Evolutionary conservation across 306 rosid species (phyloP).

Genomic region (Prunus armeniaca): DNA sequence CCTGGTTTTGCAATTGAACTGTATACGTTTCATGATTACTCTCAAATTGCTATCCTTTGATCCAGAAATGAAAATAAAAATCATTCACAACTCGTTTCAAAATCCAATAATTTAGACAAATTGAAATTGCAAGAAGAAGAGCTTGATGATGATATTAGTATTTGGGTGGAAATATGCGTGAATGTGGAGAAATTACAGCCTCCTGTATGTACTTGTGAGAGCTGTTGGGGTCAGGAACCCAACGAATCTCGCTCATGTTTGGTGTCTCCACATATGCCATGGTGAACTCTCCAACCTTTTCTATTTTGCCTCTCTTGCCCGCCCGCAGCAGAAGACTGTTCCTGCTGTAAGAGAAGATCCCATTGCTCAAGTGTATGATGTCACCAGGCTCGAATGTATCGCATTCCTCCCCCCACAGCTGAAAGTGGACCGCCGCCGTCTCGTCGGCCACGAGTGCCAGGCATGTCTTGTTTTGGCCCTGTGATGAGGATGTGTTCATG

Average conservation of each 20-base stretch:
- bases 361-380: constrained; percentile 38
- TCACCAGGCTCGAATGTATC: constrained; percentile 48
- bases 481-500: constrained; percentile 15
- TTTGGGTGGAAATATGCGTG: constrained; percentile 56
- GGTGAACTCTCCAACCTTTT: constrained; percentile 66
- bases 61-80: no score
- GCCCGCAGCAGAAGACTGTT: constrained; percentile 56
- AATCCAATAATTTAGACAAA: no score
- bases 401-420: constrained; percentile 83
- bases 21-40: no score
- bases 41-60: no score
- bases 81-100: no score
- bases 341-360: constrained; percentile 64
- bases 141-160: neutral
- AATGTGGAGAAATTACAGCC: constrained; percentile 45
- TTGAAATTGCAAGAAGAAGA: neutral
- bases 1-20: no score
- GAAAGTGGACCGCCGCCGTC: constrained; percentile 72
- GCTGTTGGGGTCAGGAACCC: constrained; percentile 52
- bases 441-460: constrained; percentile 63
- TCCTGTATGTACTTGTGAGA: constrained; percentile 48
- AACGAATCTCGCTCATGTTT: constrained; percentile 80
- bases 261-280: constrained; percentile 73
- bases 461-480: constrained; percentile 58
- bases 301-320: constrained; percentile 71